Evolutionary conservation across 2,329 filamentous ascomycete genomes (phyloP), one percentile per base, ranked within the genome.

Genomic region (Diaporthe sp.): DNA sequence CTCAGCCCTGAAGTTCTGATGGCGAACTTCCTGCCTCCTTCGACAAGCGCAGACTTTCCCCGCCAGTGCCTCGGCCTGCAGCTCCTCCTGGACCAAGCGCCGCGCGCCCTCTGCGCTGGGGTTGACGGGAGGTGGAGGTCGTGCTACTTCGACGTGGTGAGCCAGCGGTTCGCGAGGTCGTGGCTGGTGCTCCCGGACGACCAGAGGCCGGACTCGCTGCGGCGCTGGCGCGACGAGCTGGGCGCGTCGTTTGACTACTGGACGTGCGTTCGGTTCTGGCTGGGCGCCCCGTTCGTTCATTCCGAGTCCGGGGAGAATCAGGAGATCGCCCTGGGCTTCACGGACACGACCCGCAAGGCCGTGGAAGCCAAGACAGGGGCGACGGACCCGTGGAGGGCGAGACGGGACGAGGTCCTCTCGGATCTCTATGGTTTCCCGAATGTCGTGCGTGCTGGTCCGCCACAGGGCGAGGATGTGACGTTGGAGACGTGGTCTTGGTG

Each of bases 31-130:
- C 80, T 83, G 13, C 82, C 79, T 17, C 57, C 74, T 3, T 78
- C 79, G 9, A 70, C 77, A 0, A 72, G 76, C 34, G 53, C 78
- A 2, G 67, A 76, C 15, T 83, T 81, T 71, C 81, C 79, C 2
- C 46, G 58, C 25, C 81, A 82, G 71, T 78, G 77, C 17, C 77
- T 82, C 17, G 82, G 81, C 15, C 75, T 83, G 22, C 78, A 78
- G 71, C 76, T 83, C 13, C 71, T 82, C 17, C 72, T 82, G 3
- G 82, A 82, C 75, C 79, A 82, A 59, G 78, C 53, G 4, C 77
- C 81, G 1, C 78, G 81, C 1, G 17, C 75, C 5, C 57, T 82
- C 13, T 79, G 79, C 51, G 22, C 65, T 12, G 80, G 80, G 31
- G 67, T 82, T 42, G 79, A 82, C 69, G 73, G 69, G n/a, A 77